Base-by-base conservation (phyloP, 192 early-diverging fungal genomes). In the Coemansia sp. region DNA sequence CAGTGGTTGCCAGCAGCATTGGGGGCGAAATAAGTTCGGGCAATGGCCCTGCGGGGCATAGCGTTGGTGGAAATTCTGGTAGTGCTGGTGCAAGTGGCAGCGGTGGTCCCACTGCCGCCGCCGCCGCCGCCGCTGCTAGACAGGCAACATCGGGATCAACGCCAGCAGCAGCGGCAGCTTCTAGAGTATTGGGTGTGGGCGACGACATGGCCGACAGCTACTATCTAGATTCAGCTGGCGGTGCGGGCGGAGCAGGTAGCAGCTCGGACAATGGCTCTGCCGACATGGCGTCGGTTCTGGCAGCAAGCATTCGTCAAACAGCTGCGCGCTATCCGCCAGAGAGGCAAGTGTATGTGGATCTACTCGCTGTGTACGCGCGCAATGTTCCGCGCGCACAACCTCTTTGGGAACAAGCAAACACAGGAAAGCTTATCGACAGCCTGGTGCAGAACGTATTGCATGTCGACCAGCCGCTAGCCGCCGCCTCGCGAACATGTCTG, bases 371-470 rank as follows among this genome's bases (percentile, higher is more conserved):
- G 15, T 75, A 78, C 36, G 61, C 72, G 41, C 66, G 72, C 33
- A 75, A 72, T 45, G 46, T 83, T 0, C 67, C 76, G n/a, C 57
- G 69, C 2, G 73, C 67, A 55, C 69, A 68, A 38, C 21, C 61
- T 24, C 64, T 83, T 36, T 84, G 76, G 36, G 83, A 88, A 9
- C 88, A 89, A 33, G 75, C 92, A 0, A 73, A 83, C 0, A 71
- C 89, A 15, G 67, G 77, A 20, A 86, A 84, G 46, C 59, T 97
- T 2, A 84, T 97, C 0, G 96, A 96, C 38, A 90, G 93, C 66
- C 69, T 99, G 23, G 84, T 89, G 18, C 81, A 90, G 30, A 98
- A 93, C 60, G 86, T 91, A 0, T 80, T 94, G 4, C 95, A 97
- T 77, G 85, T 88, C n/a, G 95, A 99, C 76, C 89, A 91, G 38